phyloP scores from a whole-genome alignment of 139 green algal genomes.

The Picochlorum sp. region DNA sequence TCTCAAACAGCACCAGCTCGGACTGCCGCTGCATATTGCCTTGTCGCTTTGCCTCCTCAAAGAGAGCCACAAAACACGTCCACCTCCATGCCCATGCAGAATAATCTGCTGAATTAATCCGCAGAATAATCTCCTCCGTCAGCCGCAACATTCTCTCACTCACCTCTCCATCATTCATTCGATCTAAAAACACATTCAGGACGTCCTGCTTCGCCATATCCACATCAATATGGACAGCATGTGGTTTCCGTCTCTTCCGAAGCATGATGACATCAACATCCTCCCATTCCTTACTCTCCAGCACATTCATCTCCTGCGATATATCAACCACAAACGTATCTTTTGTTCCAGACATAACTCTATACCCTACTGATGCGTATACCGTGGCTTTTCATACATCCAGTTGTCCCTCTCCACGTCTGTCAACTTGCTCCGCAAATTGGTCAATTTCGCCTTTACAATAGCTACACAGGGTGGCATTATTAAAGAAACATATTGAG shows the following conservation, averaged over 20 bases:
- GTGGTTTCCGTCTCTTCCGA: neutral
- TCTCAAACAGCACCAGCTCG: conserved; percentile 12
- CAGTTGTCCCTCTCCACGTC: conserved; percentile 39
- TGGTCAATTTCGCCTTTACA: conserved; percentile 20
- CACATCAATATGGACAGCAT: conserved; percentile 47
- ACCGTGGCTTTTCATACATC: conserved; percentile 53
- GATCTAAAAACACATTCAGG: conserved; percentile 41
- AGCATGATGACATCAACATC: conserved; percentile 45
- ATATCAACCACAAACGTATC: neutral
- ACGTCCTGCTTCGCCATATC: conserved; percentile 36
- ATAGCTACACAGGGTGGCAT: conserved; percentile 9
- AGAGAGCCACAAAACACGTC: conserved; percentile 26
- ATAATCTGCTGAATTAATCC: conserved; percentile 68
- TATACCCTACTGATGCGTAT: conserved; percentile 25
- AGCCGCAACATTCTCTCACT: conserved; percentile 51
- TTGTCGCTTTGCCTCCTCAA: conserved; percentile 12
- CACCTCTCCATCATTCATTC: conserved; percentile 17
- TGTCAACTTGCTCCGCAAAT: conserved; percentile 20
- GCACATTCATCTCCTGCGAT: neutral
- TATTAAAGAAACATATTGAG: too few relatives aligned
- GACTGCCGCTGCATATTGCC: conserved; percentile 12
- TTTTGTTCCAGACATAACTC: too few relatives aligned
- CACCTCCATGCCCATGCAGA: conserved; percentile 67
- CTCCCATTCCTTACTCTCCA: conserved; percentile 19
- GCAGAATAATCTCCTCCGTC: conserved; percentile 50